Base-by-base conservation (phyloP, 768 basidiomycete species). In the Tricholoma flavovirens region DNA sequence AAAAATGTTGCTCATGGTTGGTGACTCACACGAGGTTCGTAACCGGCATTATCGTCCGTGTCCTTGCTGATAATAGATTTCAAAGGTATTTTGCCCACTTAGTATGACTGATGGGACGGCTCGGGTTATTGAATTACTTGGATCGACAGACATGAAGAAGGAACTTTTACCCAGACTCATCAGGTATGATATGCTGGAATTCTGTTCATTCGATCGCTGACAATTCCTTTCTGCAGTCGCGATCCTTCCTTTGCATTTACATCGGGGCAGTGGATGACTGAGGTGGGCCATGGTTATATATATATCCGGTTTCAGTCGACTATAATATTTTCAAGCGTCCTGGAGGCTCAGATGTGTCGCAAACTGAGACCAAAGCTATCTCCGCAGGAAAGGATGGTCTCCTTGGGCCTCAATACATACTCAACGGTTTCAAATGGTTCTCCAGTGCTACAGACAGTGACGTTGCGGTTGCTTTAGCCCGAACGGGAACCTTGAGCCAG, bases 191-290 rank as follows among this genome's bases (percentile, higher is more conserved):
- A 35, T 38, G 43, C 42, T 48, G 17, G 49, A 9, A 24, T 33
- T 33, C 42, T 33, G 8, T 15, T 15, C 38, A 45, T 5, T 51
- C 53, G 55, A 45, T n/a, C 12, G 8, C 26, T 10, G 9, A 3
- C 17, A 29, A n/a, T 30, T 19, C 19, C 35, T 40, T 10, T 30
- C 26, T 14, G 4, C 56, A 88, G 87, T 64, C 85, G 83, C 5
- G 79, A 90, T 64, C 81, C 87, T 8, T 63, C 71, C 1, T 55
- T 67, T 29, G 84, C 86, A 0, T 90, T 83, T 58, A 88, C 84
- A 4, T 81, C 87, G 9, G 89, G 89, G 0, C 89, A 91, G 69
- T 91, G 88, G 88, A 89, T 88, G 88, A 90, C 88, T 3, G 87
- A 90, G 72, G 87, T 79, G 56, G 4, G 67, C 57, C 5, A 56